Conservation (phyloP, 75 land plant genomes). For the Chamaecyparis obtusa region DNA sequence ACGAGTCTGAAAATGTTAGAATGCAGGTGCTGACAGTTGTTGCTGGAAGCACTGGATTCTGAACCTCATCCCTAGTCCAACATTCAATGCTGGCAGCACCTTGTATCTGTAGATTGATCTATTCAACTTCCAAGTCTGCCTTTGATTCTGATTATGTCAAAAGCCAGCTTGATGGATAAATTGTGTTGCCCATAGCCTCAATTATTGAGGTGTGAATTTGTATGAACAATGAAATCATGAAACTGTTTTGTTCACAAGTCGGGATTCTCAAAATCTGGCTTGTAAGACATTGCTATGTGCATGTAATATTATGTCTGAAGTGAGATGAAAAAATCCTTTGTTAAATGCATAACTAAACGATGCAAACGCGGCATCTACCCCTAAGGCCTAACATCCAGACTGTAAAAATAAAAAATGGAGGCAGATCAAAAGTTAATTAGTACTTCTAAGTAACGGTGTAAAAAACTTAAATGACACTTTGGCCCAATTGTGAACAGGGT, state of each 20-base stretch:
- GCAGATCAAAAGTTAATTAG: no score
- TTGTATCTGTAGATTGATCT: not conserved
- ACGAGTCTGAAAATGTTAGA: no score
- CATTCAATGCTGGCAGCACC: not conserved
- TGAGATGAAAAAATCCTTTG: not conserved
- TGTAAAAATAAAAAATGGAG: no score
- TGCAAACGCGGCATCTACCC: not conserved
- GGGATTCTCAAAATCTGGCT: not conserved
- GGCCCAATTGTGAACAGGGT: not conserved
- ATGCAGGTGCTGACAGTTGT: no score
- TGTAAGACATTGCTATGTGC: not conserved
- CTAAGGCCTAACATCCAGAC: not conserved
- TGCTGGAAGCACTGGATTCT: no score
- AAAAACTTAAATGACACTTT: not conserved
- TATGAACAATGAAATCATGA: not conserved
- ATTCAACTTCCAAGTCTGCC: not conserved
- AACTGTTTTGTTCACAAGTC: not conserved
- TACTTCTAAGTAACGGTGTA: no score
- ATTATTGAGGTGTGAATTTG: not conserved
- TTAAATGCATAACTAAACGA: not conserved
- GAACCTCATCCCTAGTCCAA: no score
- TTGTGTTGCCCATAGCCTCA: not conserved
- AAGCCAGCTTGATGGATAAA: not conserved
- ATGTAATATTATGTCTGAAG: not conserved
- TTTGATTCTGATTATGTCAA: not conserved